Evolutionary conservation across 306 rosid genomes (phyloP), one percentile per base, ranked within the genome.

Genomic region (Dalbergia oliveri): DNA sequence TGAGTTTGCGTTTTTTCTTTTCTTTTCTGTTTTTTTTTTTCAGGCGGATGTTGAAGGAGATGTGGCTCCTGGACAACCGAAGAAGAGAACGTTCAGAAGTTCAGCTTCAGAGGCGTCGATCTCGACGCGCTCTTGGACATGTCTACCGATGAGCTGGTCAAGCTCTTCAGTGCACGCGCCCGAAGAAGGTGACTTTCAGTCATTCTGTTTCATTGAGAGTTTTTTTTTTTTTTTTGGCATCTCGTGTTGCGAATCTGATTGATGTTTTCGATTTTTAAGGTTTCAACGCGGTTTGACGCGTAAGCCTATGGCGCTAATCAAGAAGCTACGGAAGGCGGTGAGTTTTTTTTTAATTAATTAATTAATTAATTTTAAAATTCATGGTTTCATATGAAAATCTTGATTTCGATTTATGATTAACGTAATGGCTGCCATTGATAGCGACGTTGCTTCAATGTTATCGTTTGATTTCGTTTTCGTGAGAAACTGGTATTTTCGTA

Each of bases 11-110:
- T 26, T 12, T 54, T 6, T n/a, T n/a, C n/a, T n/a, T n/a, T 4
- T 6, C 4, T 16, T 66, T 37, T 56, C 4, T n/a, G n/a, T n/a
- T 13, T 5, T 75, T 72, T 1, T 39, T 8, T 8, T 15, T 63
- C 79, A 90, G 94, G 94, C 91, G 78, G 94, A 87, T 14, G 88
- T 87, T 81, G 94, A 85, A 72, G 13, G 78, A 19, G 92, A 90
- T 31, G 92, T 88, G 5, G 87, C 79, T 5, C 81, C 90, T 9
- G 90, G 89, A n/a, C 84, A 41, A 53, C 92, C 94, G 18, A 90
- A 90, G 92, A 90, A 90, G 90, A 90, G 94, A 54, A 90, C 94
- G 71, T 90, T 90, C 82, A 90, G 89, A 90, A 90, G 86, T 90
- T 90, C 83, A 90, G 94, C 80, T 90, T 90, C 88, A 84, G 82